Evolutionary conservation across 2,329 filamentous ascomycete genomes (phyloP).

Genomic region (Aspergillus ochraceus): DNA sequence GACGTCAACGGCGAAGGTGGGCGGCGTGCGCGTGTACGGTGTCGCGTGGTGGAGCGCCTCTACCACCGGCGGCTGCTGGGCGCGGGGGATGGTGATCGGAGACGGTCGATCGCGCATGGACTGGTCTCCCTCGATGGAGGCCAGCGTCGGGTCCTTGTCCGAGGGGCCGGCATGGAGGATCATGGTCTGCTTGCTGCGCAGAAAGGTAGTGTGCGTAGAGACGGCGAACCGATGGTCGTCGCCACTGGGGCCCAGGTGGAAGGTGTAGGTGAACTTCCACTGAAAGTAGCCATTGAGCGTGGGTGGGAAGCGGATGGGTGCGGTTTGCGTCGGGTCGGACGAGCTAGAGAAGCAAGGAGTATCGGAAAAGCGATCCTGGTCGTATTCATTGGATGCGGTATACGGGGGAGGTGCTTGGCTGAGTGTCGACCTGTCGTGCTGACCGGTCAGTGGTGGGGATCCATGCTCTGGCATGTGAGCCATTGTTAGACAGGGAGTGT

Average conservation of each 20-base stretch:
- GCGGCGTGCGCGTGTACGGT: not conserved
- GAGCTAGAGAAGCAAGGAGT: not conserved
- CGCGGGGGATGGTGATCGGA: not conserved
- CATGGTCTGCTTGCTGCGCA: not conserved
- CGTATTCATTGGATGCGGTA: not conserved
- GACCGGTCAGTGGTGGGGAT: not conserved
- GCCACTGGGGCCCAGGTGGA: not conserved
- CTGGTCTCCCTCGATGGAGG: not conserved
- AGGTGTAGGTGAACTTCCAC: not conserved
- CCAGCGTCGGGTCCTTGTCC: not conserved
- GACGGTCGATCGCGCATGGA: not conserved
- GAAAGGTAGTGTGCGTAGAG: not conserved
- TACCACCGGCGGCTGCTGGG: not conserved
- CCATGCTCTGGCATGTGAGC: too few relatives aligned
- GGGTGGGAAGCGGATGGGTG: not conserved
- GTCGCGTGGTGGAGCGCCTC: not conserved
- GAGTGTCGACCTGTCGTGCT: not conserved
- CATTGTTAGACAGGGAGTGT: not conserved
- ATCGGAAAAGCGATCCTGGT: not conserved
- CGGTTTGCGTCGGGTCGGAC: not conserved
- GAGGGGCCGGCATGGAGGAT: not conserved
- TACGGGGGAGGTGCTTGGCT: not conserved
- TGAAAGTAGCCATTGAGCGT: slow-evolving; percentile 2
- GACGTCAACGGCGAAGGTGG: not conserved
- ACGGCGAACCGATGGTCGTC: not conserved